phyloP scores from a whole-genome alignment of 2,329 filamentous ascomycete genomes.

The Aureobasidium mangrovei region DNA sequence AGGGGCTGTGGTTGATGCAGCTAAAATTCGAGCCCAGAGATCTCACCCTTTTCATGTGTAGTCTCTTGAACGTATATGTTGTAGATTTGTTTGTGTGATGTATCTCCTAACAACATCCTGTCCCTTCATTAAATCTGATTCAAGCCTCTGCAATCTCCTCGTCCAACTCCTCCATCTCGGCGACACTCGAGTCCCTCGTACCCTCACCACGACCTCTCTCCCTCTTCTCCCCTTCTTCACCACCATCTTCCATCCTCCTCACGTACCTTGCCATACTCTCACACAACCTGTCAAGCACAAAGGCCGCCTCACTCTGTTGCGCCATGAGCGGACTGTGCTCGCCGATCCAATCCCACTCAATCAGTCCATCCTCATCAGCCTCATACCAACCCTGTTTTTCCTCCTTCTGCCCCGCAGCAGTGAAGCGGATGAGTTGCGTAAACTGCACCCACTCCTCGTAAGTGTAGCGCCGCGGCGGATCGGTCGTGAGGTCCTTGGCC shows the following conservation, averaged over 20 bases:
- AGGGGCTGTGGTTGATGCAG: too few species aligned
- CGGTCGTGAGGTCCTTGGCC: conserved; percentile 51
- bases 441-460: conserved; percentile 87
- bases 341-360: conserved; percentile 67
- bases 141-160: conserved; percentile 8
- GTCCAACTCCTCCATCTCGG: not conserved
- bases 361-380: conserved; percentile 48
- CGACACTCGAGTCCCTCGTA: not conserved
- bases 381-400: conserved; percentile 25
- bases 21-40: too few species aligned
- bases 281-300: conserved; percentile 56
- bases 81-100: not conserved
- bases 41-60: too few species aligned
- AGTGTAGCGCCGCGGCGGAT: conserved; percentile 55
- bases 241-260: conserved; percentile 15
- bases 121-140: not conserved
- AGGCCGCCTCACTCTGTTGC: conserved; percentile 54
- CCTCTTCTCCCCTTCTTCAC: not conserved
- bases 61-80: too few species aligned
- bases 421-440: conserved; percentile 61
- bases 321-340: conserved; percentile 59
- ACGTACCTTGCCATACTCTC: conserved; percentile 51
- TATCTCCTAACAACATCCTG: not conserved
- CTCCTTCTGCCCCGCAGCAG: conserved; percentile 20
- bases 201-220: not conserved